phyloP scores from a whole-genome alignment of 2,329 filamentous ascomycete genomes.

The Tolypocladium sp. region DNA sequence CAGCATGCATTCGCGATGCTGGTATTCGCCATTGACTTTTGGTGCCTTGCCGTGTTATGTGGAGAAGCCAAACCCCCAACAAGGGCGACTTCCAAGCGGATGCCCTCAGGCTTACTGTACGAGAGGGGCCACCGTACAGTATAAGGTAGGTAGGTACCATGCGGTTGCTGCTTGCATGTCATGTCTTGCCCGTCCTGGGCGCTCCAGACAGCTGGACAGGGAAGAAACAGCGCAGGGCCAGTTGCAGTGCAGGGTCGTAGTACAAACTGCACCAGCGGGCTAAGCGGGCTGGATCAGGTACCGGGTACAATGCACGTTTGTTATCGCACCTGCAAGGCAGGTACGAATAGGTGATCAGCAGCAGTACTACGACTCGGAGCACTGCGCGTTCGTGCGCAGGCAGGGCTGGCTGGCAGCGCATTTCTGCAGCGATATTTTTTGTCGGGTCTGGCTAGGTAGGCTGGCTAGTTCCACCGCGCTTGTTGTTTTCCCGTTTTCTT shows the following conservation, averaged over 20 bases:
- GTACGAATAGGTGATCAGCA: too few species aligned
- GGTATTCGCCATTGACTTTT: too few species aligned
- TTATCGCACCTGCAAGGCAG: neutral
- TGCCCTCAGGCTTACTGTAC: neutral
- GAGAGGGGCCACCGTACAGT: too few species aligned
- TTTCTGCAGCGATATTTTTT: neutral
- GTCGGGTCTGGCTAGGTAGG: too few species aligned
- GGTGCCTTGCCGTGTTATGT: too few species aligned
- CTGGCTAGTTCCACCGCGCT: neutral
- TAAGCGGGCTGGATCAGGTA: neutral
- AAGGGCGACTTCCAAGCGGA: neutral
- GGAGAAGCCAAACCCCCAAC: neutral
- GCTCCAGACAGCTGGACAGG: neutral
- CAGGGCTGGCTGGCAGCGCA: neutral
- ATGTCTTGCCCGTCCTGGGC: too few species aligned
- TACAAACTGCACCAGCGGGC: neutral
- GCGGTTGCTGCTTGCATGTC: neutral
- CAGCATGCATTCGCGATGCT: too few species aligned
- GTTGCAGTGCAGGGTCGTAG: neutral
- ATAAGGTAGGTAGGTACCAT: too few species aligned
- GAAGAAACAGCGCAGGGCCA: neutral
- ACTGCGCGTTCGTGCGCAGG: neutral
- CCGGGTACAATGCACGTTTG: neutral
- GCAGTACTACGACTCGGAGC: neutral
- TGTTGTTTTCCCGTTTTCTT: conserved; percentile 1